These are phyloP conservation scores for Scutellaria galericulata DNA, from an alignment of 257 asterid genomes.

Conservation along the genomic window DNA sequence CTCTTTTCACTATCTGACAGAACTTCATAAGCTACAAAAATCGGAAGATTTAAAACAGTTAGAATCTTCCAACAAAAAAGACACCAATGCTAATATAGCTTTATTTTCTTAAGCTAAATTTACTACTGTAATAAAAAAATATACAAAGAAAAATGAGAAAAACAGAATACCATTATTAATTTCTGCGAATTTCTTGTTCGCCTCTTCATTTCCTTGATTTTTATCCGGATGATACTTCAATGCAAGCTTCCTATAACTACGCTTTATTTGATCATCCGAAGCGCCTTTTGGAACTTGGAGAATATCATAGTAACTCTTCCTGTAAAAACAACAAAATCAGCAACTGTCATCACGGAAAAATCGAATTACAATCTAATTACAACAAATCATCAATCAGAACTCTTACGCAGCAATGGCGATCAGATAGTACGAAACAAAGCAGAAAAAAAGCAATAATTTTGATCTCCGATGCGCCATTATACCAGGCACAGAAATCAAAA, in stretches of 20 bases:
- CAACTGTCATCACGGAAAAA: background rate
- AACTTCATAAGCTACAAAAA: conserved; percentile 84
- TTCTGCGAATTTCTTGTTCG: conserved; percentile 90
- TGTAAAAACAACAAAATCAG: conserved; percentile 36
- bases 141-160: background rate
- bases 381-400: background rate
- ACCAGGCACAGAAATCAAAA: conserved; percentile 55
- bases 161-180: conserved; percentile 72
- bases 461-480: conserved; percentile 78
- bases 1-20: conserved; percentile 85
- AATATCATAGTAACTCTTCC: conserved; percentile 88
- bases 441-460: conserved; percentile 53
- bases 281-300: conserved; percentile 82
- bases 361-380: background rate
- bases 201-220: conserved; percentile 91
- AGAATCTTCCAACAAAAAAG: conserved; percentile 17
- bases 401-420: conserved; percentile 88
- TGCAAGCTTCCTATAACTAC: conserved; percentile 90
- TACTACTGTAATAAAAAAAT: background rate
- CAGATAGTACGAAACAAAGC: conserved; percentile 51
- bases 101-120: background rate
- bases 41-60: conserved; percentile 31
- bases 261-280: conserved; percentile 87
- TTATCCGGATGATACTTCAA: conserved; percentile 94
- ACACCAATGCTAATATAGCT: too few species aligned